Conservation (phyloP, 2,329 filamentous ascomycete species). For the Chaetomiaceae sp. region DNA sequence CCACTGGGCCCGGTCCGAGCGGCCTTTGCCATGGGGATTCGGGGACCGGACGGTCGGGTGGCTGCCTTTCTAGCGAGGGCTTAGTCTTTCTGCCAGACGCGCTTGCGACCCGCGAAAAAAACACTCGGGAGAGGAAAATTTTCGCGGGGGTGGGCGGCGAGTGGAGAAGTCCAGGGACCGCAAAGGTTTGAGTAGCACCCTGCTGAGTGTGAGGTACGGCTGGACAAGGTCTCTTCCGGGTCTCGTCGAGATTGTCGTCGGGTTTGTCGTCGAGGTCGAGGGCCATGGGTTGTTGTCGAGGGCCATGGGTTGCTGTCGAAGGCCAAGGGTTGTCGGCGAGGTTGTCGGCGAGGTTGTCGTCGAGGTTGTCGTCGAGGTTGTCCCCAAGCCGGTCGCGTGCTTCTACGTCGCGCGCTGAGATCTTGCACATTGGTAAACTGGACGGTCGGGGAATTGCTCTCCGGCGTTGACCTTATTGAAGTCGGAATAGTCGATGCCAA, state of each 20-base stretch:
- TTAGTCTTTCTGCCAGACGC: conserved; percentile 2
- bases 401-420: too few species aligned
- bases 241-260: neutral
- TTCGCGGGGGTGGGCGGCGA: neutral
- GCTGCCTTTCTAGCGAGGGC: conserved; percentile 6
- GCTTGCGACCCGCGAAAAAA: neutral
- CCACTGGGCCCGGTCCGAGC: conserved; percentile 4
- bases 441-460: neutral
- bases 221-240: neutral
- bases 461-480: neutral
- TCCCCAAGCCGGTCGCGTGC: too few species aligned
- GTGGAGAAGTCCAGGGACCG: conserved; percentile 15
- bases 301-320: neutral
- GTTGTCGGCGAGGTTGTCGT: neutral
- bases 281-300: neutral
- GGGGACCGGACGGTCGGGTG: conserved; percentile 2
- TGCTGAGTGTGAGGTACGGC: conserved; percentile 17
- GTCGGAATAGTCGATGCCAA: neutral
- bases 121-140: too few species aligned
- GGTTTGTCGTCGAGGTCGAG: neutral
- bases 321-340: too few species aligned
- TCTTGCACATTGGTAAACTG: too few species aligned
- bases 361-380: neutral
- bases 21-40: neutral
- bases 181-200: conserved; percentile 13